phyloP scores from a whole-genome alignment of 768 basidiomycete species.

The Rubroboletus satanas region DNA sequence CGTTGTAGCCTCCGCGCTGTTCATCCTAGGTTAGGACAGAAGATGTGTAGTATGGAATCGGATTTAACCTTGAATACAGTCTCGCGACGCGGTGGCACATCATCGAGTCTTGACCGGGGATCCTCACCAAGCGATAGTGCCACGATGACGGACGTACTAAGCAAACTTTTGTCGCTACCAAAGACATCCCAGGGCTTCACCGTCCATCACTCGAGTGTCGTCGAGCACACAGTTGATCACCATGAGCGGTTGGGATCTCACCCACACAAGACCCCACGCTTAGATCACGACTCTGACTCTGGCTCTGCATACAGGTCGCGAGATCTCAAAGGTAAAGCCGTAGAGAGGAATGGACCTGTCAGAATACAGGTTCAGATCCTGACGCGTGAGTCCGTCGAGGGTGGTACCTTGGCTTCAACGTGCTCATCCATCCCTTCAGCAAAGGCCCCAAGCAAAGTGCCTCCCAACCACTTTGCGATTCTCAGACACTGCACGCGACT shows the following conservation, averaged over 20 bases:
- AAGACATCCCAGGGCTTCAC: constrained; percentile 50
- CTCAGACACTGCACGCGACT: constrained; percentile 37
- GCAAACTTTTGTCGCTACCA: constrained; percentile 43
- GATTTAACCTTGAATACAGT: not conserved
- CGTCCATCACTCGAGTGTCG: constrained; percentile 36
- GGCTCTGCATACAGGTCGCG: constrained; percentile 59
- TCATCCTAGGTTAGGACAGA: not conserved
- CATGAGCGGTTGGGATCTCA: constrained; percentile 50
- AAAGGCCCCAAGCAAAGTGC: constrained; percentile 3
- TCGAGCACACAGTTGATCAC: constrained; percentile 29
- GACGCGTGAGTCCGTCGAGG: constrained; percentile 29
- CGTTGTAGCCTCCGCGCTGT: not conserved
- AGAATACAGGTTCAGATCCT: constrained; percentile 47
- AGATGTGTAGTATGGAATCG: not conserved
- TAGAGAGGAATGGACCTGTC: constrained; percentile 36
- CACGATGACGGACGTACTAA: constrained; percentile 37
- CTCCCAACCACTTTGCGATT: constrained; percentile 26
- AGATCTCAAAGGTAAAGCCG: constrained; percentile 25
- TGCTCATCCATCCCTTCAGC: constrained; percentile 7
- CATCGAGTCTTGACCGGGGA: not conserved
- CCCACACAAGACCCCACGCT: constrained; percentile 65
- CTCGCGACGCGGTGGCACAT: not conserved
- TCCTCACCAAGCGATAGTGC: not conserved
- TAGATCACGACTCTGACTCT: constrained; percentile 64
- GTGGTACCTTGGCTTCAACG: not conserved